A percentile compares a stretch with the other conserved stretches of the same genome.
Conservation (phyloP, 2,329 filamentous ascomycete species). For the Fusarium liriodendri region DNA sequence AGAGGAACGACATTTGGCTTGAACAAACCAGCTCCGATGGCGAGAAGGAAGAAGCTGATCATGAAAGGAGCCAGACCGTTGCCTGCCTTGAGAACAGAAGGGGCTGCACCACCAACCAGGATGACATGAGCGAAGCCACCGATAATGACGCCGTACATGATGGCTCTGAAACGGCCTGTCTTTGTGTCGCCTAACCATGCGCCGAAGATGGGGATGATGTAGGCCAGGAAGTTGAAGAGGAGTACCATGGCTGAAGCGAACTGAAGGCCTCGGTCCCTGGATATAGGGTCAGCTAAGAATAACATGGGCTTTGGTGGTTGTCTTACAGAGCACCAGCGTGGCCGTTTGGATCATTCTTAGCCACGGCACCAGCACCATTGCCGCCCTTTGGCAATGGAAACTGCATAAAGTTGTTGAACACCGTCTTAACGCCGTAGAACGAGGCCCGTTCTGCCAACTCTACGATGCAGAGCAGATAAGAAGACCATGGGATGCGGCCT, state of each 20-base stretch:
- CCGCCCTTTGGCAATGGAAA: conserved; percentile 65
- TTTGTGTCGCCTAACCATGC: conserved; percentile 74
- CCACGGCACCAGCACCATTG: conserved; percentile 58
- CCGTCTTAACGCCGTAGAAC: conserved; percentile 66
- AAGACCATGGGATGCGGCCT: conserved; percentile 61
- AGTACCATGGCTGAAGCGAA: conserved; percentile 54
- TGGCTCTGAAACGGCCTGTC: conserved; percentile 77
- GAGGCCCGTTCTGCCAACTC: conserved; percentile 72
- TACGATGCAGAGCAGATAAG: conserved; percentile 68
- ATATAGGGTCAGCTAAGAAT: no score
- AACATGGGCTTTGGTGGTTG: no score
- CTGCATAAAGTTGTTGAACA: conserved; percentile 71
- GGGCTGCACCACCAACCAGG: conserved; percentile 69
- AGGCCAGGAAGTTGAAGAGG: conserved; percentile 68
- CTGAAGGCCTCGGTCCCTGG: background rate
- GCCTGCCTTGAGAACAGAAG: conserved; percentile 56
- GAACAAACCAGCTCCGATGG: conserved; percentile 75
- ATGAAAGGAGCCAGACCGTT: conserved; percentile 66
- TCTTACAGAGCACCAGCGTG: conserved; percentile 59
- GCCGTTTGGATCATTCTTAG: conserved; percentile 55
- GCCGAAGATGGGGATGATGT: conserved; percentile 65
- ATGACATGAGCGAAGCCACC: conserved; percentile 77
- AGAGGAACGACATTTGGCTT: conserved; percentile 79
- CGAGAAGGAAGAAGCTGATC: conserved; percentile 66
- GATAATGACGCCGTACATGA: conserved; percentile 75